Evolutionary conservation across 805 yeast genomes (phyloP).

Genomic region (Yamadazyma scolyti): DNA sequence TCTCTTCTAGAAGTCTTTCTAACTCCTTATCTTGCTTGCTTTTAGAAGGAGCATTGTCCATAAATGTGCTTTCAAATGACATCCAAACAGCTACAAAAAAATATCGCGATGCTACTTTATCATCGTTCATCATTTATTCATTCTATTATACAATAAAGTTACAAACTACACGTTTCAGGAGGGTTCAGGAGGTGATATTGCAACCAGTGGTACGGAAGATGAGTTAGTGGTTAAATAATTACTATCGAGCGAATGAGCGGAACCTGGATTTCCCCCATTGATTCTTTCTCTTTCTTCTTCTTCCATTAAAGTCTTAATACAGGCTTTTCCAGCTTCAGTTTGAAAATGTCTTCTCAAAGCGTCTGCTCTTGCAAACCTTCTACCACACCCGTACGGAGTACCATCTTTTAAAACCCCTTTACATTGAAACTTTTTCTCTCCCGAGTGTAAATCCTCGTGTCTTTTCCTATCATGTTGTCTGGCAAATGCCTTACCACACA

Average conservation of each 20-base stretch:
- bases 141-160: constrained; percentile 7
- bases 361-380: constrained; percentile 45
- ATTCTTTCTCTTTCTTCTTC: constrained; percentile 33
- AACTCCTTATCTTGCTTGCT: constrained; percentile 23
- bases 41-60: constrained; percentile 23
- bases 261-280: constrained; percentile 1
- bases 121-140: neutral
- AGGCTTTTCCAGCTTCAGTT: constrained; percentile 44
- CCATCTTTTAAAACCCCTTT: constrained; percentile 61
- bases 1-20: constrained; percentile 20
- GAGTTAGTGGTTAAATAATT: constrained; percentile 15
- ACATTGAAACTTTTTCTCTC: constrained; percentile 72
- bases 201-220: constrained; percentile 27
- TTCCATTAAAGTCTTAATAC: constrained; percentile 37
- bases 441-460: constrained; percentile 60
- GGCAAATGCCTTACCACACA: constrained; percentile 74
- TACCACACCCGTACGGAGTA: constrained; percentile 42
- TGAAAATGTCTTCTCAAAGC: constrained; percentile 44
- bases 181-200: constrained; percentile 36
- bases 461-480: constrained; percentile 44
- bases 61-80: constrained; percentile 6
- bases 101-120: constrained; percentile 3
- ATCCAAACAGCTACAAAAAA: constrained; percentile 1
- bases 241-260: constrained; percentile 7
- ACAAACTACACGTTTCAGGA: constrained; percentile 4